These are phyloP conservation scores for Inga oerstediana DNA, from an alignment of 306 rosid species.

Conservation along the genomic window DNA sequence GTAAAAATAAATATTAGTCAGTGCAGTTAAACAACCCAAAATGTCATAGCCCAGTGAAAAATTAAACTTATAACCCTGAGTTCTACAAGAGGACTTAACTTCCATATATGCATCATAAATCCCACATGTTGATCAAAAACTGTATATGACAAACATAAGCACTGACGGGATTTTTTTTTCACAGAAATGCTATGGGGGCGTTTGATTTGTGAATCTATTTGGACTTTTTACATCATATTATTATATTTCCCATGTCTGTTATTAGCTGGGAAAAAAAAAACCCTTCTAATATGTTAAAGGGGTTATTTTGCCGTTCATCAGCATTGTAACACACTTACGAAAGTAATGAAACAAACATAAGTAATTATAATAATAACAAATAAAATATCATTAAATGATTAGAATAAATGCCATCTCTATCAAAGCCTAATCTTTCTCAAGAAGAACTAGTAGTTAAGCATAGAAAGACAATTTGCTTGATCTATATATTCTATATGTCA, in stretches of 20 bases:
- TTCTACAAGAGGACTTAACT: not conserved
- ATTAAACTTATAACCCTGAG: not conserved
- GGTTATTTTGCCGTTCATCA: not conserved
- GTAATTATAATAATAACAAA: not conserved
- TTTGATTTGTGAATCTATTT: not conserved
- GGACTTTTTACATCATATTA: not conserved
- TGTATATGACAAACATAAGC: too few species aligned
- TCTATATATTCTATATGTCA: not conserved
- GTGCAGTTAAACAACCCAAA: not conserved
- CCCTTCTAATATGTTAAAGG: not conserved
- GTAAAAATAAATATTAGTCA: not conserved
- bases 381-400: not conserved
- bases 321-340: not conserved
- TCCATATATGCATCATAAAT: not conserved
- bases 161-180: not conserved
- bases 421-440: not conserved
- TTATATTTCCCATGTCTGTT: not conserved
- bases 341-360: not conserved
- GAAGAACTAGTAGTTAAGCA: not conserved
- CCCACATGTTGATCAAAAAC: not conserved
- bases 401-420: not conserved
- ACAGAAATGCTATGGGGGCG: not conserved
- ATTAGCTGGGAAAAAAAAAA: not conserved
- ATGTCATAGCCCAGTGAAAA: not conserved
- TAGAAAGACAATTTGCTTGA: slow-evolving; percentile 7